Base-by-base conservation (phyloP, 805 yeast species). In the Tetrapisispora fleetii region DNA sequence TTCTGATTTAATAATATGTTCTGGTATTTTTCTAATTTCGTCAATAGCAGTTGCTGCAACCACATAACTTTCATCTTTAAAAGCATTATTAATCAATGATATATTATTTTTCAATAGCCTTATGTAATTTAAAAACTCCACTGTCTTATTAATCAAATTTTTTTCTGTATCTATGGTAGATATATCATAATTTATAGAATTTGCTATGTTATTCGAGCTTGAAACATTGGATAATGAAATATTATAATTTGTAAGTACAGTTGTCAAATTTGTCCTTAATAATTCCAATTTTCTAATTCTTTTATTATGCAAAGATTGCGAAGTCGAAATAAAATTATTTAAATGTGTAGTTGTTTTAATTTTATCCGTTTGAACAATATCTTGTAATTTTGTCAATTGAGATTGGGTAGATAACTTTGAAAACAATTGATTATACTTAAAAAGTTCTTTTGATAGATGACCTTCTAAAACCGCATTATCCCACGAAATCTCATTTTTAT, bases 11-110 rank as follows among this genome's bases (percentile, higher is more conserved):
- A 84, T 62, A 16, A 84, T 60, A 1, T 71, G 74, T 1, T 64
- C 55, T 0, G 95, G 86, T 37, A 91, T 67, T 7, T 61, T 48
- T 43, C 76, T 68, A 4, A 83, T 79, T 27, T 68, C 69, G 49
- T 66, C 58, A 4, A 89, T 83, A 17, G 88, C 76, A 47, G 69
- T 70, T 0, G 96, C 91, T 1, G 95, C 96, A n/a, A 77, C 62
- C 28, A 76, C 78, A 85, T 93, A 88, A 55, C 86, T 78, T 32
- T 77, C 48, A 18, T 55, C 76, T 35, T 79, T 82, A 47, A 91
- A 74, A 5, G 95, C 85, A 44, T 77, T 76, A 57, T 79, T 69
- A 6, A 87, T 83, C 48, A 80, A 80, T 39, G 76, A 71, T 11
- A 91, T 75, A 55, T 80, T 79, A 32, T 74, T 73, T 58, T 84